Base-by-base conservation (phyloP, 352 stramenopile genomes). In the Pelagophyceae sp. region DNA sequence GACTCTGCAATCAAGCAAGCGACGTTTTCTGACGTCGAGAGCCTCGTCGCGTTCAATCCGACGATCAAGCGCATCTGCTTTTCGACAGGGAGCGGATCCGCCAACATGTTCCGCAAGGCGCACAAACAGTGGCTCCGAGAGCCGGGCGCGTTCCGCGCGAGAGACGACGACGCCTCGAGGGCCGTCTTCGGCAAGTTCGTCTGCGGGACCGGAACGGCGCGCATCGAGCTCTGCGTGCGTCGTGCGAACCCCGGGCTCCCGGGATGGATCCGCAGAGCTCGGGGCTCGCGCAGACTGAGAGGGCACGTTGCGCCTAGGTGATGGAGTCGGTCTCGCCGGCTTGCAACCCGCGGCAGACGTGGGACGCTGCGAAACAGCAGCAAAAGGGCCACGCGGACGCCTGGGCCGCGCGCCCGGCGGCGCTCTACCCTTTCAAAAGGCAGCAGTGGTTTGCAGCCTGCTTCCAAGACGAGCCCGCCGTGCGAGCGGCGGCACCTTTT, bases 401-500 rank as follows among this genome's bases (percentile, higher is more conserved):
- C 17, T 74, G 33, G 33, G 37, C 67, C 15, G 15, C 11, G 15
- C 67, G 67, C 1, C 67, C 67, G 35, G 67, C 67, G 35, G 67
- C 67, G 15, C 31, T 74, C 67, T 74, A 74, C 67, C 67, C 67
- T 37, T 74, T 54, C 67, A 74, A 74, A n/a, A 11, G 67, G 15
- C 2, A 32, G 15, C 38, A 29, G 33, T 74, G 67, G 67, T 74
- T 74, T 37, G 67, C 51, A 23, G 67, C 31, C 38, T 74, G 67
- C 38, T 74, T 74, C 38, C 2, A 0, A 33, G 67, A 74, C 67
- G 67, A 74, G 38, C 67, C 33, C 35, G 11, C 23, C 20, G 67
- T 74, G 25, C 11, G 33, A 17, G 33, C 31, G 15, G 67, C 67
- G 35, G 15, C 67, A 20, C 33, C 33, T 1, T 74, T 74, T 37